A percentile compares a stretch with the other conserved stretches of the same genome.
Evolutionary conservation across 345 rosid genomes (phyloP).

Genomic region (Bruguiera parviflora): DNA sequence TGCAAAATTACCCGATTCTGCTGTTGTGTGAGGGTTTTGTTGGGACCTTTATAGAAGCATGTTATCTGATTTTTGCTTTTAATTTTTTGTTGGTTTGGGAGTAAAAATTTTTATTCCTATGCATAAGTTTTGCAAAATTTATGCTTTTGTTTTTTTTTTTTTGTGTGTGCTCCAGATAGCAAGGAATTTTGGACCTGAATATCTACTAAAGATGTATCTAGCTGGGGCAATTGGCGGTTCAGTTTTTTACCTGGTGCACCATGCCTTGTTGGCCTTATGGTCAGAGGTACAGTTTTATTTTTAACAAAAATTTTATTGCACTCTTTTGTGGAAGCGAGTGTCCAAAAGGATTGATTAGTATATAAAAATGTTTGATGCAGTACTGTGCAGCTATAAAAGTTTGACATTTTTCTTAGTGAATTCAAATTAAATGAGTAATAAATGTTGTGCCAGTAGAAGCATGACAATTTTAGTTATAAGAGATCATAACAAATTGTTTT

Average conservation of each 20-base stretch:
- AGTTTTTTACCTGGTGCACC: constrained; percentile 67
- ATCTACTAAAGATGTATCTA: constrained; percentile 64
- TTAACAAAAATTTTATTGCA: constrained; percentile 1
- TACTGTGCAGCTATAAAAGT: not conserved
- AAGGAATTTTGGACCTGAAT: constrained; percentile 61
- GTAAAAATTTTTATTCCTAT: too few species aligned
- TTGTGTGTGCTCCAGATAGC: constrained; percentile 44
- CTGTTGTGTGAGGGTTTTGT: too few species aligned
- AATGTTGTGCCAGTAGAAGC: not conserved
- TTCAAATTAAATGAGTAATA: not conserved
- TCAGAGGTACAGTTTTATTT: constrained; percentile 47
- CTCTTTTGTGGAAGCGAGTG: constrained; percentile 3
- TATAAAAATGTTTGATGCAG: not conserved
- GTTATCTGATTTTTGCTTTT: too few species aligned
- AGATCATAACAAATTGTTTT: too few species aligned
- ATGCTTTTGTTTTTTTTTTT: not conserved
- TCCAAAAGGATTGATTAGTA: not conserved
- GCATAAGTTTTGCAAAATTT: too few species aligned
- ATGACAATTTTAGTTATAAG: not conserved
- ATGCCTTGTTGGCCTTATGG: constrained; percentile 43
- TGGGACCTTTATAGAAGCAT: too few species aligned
- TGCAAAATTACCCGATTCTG: too few species aligned
- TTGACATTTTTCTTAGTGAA: not conserved
- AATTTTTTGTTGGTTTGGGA: too few species aligned
- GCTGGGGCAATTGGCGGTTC: constrained; percentile 87